phyloP scores from a whole-genome alignment of 2,329 filamentous ascomycete species.

The Lachnellula willkommii region DNA sequence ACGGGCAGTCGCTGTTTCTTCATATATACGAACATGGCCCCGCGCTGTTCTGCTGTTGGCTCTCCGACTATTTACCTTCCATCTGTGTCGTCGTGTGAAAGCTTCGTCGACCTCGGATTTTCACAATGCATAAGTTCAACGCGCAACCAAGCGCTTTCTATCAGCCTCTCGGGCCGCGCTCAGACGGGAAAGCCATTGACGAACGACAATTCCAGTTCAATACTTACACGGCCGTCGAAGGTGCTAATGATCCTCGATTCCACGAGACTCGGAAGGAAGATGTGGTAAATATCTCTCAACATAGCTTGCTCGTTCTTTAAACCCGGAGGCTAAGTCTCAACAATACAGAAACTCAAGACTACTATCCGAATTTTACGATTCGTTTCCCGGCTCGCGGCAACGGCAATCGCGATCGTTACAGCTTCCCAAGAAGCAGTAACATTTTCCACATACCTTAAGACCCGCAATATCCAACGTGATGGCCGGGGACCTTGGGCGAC shows the following conservation, averaged over 20 bases:
- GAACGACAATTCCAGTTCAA: background rate
- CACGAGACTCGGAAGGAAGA: background rate
- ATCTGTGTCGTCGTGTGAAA: background rate
- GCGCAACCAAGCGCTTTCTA: background rate
- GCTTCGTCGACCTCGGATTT: background rate
- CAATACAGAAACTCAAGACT: background rate
- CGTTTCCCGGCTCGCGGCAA: background rate
- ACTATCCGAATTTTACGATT: background rate
- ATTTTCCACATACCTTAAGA: conserved; percentile 9
- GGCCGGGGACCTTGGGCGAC: conserved; percentile 15
- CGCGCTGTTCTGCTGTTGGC: background rate
- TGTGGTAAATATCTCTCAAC: background rate
- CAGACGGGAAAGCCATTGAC: background rate
- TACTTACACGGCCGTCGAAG: background rate
- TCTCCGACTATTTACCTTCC: background rate
- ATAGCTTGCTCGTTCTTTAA: background rate
- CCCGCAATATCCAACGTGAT: conserved; percentile 2
- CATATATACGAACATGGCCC: background rate
- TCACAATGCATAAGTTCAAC: background rate
- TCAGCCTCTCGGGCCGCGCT: background rate
- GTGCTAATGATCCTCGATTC: background rate
- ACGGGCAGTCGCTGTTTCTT: background rate
- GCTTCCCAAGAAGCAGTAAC: conserved; percentile 11
- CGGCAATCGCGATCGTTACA: background rate
- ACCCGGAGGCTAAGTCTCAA: background rate